phyloP scores from a whole-genome alignment of 2,329 filamentous ascomycete genomes.

The Phyllosticta citriasiana region DNA sequence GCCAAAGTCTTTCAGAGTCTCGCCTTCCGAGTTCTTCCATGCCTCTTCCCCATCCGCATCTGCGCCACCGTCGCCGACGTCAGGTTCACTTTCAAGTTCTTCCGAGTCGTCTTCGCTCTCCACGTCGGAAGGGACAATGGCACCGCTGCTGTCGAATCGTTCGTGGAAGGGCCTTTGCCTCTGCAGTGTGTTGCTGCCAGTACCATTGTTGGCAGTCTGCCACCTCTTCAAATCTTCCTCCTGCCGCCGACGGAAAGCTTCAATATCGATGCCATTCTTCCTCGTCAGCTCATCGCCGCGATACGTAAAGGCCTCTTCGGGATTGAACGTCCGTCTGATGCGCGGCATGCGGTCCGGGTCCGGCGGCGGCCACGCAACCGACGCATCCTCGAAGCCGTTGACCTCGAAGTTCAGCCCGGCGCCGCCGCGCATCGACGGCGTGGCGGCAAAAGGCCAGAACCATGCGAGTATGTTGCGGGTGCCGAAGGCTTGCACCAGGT shows the following conservation, averaged over 20 bases:
- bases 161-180: conserved; percentile 34
- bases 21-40: conserved; percentile 69
- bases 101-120: conserved; percentile 20
- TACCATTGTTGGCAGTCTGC: conserved; percentile 11
- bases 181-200: conserved; percentile 20
- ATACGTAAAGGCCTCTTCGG: conserved; percentile 29
- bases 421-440: conserved; percentile 43
- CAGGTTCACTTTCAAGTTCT: conserved; percentile 13
- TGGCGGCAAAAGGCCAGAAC: conserved; percentile 56
- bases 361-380: conserved; percentile 37
- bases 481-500: conserved; percentile 69
- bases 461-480: conserved; percentile 53
- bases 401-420: conserved; percentile 55
- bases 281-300: conserved; percentile 22
- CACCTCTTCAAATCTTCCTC: conserved; percentile 39
- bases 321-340: conserved; percentile 15
- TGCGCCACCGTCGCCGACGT: conserved; percentile 21
- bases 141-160: conserved; percentile 24
- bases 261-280: conserved; percentile 25
- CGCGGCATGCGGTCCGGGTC: conserved; percentile 38
- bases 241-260: conserved; percentile 46
- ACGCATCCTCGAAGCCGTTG: conserved; percentile 59
- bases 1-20: conserved; percentile 64
- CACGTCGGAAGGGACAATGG: conserved; percentile 13
- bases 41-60: conserved; percentile 38